phyloP scores from a whole-genome alignment of 2,329 filamentous ascomycete species.

The Stemphylium beticola region DNA sequence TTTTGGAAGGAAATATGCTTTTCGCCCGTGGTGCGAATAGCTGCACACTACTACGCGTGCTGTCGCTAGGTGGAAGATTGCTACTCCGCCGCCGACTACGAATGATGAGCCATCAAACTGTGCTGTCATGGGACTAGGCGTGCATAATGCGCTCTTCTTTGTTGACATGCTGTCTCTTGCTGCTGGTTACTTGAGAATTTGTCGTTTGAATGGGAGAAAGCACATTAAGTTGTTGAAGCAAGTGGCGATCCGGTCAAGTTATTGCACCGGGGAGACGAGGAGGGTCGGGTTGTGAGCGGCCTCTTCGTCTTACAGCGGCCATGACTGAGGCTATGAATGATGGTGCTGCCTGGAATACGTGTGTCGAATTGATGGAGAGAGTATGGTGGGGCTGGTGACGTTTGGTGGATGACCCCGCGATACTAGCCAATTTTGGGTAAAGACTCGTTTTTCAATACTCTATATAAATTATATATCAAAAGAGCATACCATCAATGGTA shows the following conservation, averaged over 20 bases:
- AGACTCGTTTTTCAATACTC: neutral
- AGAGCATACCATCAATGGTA: constrained; percentile 2
- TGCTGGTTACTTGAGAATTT: neutral
- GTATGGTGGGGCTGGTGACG: constrained; percentile 13
- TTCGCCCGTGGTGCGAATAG: constrained; percentile 40
- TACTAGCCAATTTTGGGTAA: neutral
- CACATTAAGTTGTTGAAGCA: neutral
- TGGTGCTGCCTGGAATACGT: constrained; percentile 9
- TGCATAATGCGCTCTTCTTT: constrained; percentile 2
- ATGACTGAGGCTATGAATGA: constrained; percentile 2
- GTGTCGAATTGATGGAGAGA: constrained; percentile 5
- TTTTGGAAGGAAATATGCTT: constrained; percentile 58
- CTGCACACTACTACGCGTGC: constrained; percentile 57
- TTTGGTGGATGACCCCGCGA: constrained; percentile 6
- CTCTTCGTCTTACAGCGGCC: neutral
- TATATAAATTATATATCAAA: neutral
- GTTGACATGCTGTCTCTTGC: constrained; percentile 13
- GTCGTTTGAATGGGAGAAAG: neutral
- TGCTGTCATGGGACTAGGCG: constrained; percentile 25
- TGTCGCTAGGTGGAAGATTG: constrained; percentile 58
- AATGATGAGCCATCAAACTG: constrained; percentile 40
- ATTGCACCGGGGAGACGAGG: neutral
- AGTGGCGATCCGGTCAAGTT: neutral
- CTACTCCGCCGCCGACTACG: constrained; percentile 50
- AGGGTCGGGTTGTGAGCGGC: too few relatives aligned